A percentile compares a stretch with the other conserved stretches of the same genome.
These are phyloP conservation scores for Acacia pycnantha DNA, from an alignment of 331 rosid genomes.

Conservation along the genomic window DNA sequence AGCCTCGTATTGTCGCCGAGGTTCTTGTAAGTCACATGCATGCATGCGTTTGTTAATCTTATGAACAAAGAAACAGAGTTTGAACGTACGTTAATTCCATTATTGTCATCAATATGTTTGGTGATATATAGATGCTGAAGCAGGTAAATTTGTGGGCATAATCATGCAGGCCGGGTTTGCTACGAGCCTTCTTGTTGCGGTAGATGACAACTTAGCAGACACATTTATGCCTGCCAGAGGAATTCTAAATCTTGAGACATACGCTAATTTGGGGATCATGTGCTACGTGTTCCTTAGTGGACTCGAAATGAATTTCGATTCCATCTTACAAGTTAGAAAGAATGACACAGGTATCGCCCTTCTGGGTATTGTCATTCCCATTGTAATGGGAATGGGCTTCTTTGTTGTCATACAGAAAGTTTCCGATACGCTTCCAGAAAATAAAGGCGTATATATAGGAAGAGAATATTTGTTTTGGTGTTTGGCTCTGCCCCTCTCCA, in stretches of 20 bases:
- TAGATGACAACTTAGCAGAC: not conserved
- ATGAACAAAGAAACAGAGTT: not conserved
- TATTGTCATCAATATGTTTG: not conserved
- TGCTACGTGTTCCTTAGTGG: constrained; percentile 60
- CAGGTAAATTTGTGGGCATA: not conserved
- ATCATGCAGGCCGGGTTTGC: constrained; percentile 51
- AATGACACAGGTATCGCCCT: constrained; percentile 46
- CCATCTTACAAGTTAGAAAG: constrained; percentile 27
- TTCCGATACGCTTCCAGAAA: not conserved
- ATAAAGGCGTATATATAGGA: not conserved
- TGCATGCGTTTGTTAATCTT: not conserved
- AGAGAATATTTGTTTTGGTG: not conserved
- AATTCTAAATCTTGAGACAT: constrained; percentile 37
- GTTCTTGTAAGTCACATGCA: constrained; percentile 39
- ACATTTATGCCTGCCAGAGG: constrained; percentile 26
- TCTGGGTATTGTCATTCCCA: constrained; percentile 49
- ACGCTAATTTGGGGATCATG: constrained; percentile 47
- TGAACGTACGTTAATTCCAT: too few species aligned
- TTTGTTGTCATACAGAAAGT: not conserved
- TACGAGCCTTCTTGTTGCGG: constrained; percentile 38
- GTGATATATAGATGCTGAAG: not conserved
- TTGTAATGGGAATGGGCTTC: constrained; percentile 28
- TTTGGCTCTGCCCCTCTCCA: not conserved
- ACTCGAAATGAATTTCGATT: constrained; percentile 52
- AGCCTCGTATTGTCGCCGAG: constrained; percentile 49